Percentiles rank a stretch among this genome's conserved stretches.
phyloP scores from a whole-genome alignment of 176 grass and related monocot species.

The Elymus sibiricus region DNA sequence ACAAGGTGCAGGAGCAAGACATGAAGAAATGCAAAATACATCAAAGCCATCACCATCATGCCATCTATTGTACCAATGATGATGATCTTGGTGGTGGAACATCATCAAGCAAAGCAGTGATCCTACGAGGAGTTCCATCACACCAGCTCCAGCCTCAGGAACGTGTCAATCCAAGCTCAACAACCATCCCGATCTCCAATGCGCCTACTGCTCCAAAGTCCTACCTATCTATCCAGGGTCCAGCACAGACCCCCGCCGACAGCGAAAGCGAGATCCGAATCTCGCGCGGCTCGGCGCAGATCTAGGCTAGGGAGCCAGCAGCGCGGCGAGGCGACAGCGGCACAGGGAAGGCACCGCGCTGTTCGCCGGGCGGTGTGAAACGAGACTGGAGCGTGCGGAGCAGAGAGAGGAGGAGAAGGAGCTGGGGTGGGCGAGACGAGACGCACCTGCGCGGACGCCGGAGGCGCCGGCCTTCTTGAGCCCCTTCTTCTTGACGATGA shows the following conservation, averaged over 20 bases:
- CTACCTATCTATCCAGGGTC: not conserved
- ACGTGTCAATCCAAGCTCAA: not conserved
- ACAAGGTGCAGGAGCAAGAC: not conserved
- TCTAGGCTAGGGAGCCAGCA: conserved; percentile 14
- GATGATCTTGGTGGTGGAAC: not conserved
- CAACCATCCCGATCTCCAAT: not conserved
- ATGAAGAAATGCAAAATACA: not conserved
- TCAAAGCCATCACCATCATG: not conserved
- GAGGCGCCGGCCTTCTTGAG: conserved; percentile 93
- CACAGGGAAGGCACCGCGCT: not conserved
- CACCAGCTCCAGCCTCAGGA: no score
- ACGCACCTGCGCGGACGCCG: conserved; percentile 82
- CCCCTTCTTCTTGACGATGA: conserved; percentile 99
- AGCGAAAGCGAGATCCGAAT: conserved; percentile 24
- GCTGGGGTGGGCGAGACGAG: not conserved
- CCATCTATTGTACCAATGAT: not conserved
- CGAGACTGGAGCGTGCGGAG: not conserved
- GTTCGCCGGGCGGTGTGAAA: not conserved
- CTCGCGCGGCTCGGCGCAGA: conserved; percentile 22
- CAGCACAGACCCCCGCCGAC: not conserved
- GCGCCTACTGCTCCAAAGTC: not conserved
- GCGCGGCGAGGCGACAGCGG: not conserved
- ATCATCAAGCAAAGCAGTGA: not conserved
- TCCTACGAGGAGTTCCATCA: no score
- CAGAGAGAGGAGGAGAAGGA: not conserved